Percentiles rank a stretch among this genome's conserved stretches.
Conservation (phyloP, 768 basidiomycete genomes). For the Boletus subparvulus region DNA sequence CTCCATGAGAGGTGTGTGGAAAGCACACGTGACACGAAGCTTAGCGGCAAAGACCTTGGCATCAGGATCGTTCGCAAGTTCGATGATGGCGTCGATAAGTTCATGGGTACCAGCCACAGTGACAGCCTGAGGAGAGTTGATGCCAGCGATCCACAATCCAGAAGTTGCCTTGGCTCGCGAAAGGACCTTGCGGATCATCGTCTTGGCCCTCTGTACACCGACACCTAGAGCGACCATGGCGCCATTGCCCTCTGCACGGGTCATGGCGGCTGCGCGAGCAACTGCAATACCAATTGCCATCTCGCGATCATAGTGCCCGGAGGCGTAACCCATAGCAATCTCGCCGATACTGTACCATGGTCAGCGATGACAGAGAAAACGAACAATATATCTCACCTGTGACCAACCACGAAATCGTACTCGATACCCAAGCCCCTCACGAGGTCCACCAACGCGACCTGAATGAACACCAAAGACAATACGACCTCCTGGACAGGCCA, state of each 20-base stretch:
- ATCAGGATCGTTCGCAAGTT: conserved; percentile 27
- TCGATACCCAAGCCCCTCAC: conserved; percentile 31
- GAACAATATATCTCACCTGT: conserved; percentile 21
- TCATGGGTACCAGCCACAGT: conserved; percentile 34
- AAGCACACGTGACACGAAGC: conserved; percentile 34
- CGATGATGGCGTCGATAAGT: conserved; percentile 32
- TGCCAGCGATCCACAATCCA: conserved; percentile 36
- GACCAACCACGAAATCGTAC: conserved; percentile 36
- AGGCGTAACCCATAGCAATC: conserved; percentile 39
- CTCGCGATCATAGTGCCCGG: conserved; percentile 36
- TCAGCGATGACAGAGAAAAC: conserved; percentile 6
- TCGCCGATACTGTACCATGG: conserved; percentile 29
- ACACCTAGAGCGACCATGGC: conserved; percentile 38
- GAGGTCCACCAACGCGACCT: conserved; percentile 35
- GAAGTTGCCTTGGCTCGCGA: conserved; percentile 23
- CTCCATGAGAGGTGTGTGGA: conserved; percentile 38
- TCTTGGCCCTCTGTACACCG: conserved; percentile 30
- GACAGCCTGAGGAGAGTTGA: conserved; percentile 39
- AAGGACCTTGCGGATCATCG: conserved; percentile 35
- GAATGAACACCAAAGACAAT: conserved; percentile 34
- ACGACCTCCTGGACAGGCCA: conserved; percentile 38
- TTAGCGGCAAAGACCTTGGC: conserved; percentile 29
- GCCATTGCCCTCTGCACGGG: conserved; percentile 35
- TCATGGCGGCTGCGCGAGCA: conserved; percentile 39
- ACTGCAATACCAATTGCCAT: conserved; percentile 36